These are phyloP conservation scores for Epicoccum nigrum DNA, from an alignment of 2,329 filamentous ascomycete species.

Conservation along the genomic window DNA sequence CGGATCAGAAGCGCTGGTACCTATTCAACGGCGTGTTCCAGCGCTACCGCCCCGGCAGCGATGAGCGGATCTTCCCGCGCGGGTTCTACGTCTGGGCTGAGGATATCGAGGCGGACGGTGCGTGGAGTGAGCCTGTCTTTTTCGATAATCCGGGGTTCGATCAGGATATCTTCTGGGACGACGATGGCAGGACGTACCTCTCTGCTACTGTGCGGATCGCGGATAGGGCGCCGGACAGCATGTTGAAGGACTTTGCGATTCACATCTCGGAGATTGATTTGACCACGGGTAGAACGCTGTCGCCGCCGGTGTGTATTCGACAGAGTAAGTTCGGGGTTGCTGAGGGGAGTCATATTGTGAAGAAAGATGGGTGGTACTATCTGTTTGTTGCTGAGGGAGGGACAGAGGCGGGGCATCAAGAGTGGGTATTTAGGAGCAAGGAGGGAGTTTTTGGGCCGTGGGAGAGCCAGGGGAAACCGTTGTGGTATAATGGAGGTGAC, in stretches of 20 bases:
- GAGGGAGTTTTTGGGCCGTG: constrained; percentile 46
- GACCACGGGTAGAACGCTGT: constrained; percentile 31
- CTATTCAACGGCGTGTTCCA: constrained; percentile 34
- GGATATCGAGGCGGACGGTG: constrained; percentile 23
- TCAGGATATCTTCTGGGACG: constrained; percentile 57
- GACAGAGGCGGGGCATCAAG: constrained; percentile 44
- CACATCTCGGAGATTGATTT: constrained; percentile 40
- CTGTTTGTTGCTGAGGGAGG: constrained; percentile 42
- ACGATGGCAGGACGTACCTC: constrained; percentile 58
- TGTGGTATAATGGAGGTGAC: constrained; percentile 42
- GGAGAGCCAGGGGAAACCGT: constrained; percentile 37
- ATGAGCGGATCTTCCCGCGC: constrained; percentile 48
- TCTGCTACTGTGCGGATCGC: constrained; percentile 24
- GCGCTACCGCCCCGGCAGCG: constrained; percentile 35
- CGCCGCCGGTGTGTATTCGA: constrained; percentile 32
- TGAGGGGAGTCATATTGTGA: constrained; percentile 47
- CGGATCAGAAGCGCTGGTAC: constrained; percentile 22
- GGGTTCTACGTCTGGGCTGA: constrained; percentile 56
- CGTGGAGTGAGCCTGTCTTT: constrained; percentile 32
- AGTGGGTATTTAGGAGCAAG: constrained; percentile 62
- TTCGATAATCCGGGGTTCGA: constrained; percentile 35
- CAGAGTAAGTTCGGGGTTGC: constrained; percentile 31
- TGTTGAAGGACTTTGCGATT: constrained; percentile 37
- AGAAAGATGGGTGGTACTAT: constrained; percentile 33
- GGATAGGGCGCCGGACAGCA: constrained; percentile 23